Base-by-base conservation (phyloP, 768 basidiomycete genomes). In the Psilocybe subaeruginosa region DNA sequence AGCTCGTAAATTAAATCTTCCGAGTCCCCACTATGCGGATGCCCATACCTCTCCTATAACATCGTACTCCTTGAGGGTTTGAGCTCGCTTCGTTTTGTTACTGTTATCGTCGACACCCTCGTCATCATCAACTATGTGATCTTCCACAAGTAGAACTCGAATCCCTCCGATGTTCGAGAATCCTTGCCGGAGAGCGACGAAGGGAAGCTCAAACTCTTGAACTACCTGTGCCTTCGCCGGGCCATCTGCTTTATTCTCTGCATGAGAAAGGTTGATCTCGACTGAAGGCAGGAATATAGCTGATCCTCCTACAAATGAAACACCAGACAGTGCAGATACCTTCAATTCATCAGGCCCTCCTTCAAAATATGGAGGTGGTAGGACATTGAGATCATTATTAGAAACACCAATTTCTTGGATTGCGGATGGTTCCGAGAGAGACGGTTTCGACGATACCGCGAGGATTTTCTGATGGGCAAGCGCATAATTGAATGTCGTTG, bases 41-140 rank as follows among this genome's bases (percentile, higher is more conserved):
- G 49, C 84, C 89, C 88, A 91, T 33, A 91, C 72, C 72, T 93
- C 92, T 8, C 81, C 85, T 47, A 93, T 74, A 6, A 88, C 79
- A 62, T 87, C 88, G 80, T 90, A 87, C 73, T 92, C 90, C 67
- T 85, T 88, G 69, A 93, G 70, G 31, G 76, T 80, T 56, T 78
- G 78, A n/a, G 77, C 78, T 58, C 77, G 78, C 56, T 62, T 76
- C 30, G 66, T 55, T 60, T 72, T 68, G 51, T 62, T 54, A 58
- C 60, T 68, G 31, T 64, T 48, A 19, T 68, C 54, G 9, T 65
- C 63, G 29, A 60, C 64, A 33, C 69, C 69, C 37, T 59, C 68
- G 6, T 71, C 70, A 17, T 72, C 76, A 14, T 80, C 78, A 19
- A 78, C 68, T 58, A 81, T 64, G 54, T 77, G 75, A 68, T 92